Conservation (phyloP, 257 asterid species). For the Solanum acaule region DNA sequence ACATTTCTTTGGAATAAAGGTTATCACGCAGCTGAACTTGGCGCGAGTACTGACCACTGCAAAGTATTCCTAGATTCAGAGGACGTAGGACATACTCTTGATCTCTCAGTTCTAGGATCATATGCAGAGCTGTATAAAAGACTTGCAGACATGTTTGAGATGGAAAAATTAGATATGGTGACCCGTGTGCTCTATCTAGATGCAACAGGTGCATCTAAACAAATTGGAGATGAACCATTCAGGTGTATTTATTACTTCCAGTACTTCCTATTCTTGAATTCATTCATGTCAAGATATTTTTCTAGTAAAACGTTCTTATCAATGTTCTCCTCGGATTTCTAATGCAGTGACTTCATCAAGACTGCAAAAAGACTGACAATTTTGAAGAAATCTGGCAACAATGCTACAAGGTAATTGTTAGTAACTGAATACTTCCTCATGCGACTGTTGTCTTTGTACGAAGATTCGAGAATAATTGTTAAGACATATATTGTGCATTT, state of each 20-base stretch:
- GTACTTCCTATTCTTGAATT: not conserved
- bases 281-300: not conserved
- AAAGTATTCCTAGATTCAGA: constrained; percentile 83
- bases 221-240: constrained; percentile 71
- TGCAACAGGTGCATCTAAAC: constrained; percentile 54
- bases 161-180: constrained; percentile 49
- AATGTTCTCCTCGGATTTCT: not conserved
- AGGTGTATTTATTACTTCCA: constrained; percentile 23
- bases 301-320: not conserved
- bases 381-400: constrained; percentile 32
- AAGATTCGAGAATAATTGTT: not conserved
- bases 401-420: constrained; percentile 40
- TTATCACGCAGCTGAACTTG: constrained; percentile 33
- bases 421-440: not conserved
- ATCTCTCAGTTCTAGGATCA: constrained; percentile 66
- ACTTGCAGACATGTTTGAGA: constrained; percentile 60
- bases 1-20: constrained; percentile 33
- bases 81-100: constrained; percentile 69
- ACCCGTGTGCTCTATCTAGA: constrained; percentile 52
- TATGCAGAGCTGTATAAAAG: constrained; percentile 63
- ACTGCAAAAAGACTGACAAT: constrained; percentile 71
- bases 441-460: not conserved
- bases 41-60: constrained; percentile 61
- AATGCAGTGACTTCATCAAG: constrained; percentile 57
- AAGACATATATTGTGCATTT: not conserved